phyloP scores from a whole-genome alignment of 1,139 yeast species.

The Yamadazyma pseudoaaseri region DNA sequence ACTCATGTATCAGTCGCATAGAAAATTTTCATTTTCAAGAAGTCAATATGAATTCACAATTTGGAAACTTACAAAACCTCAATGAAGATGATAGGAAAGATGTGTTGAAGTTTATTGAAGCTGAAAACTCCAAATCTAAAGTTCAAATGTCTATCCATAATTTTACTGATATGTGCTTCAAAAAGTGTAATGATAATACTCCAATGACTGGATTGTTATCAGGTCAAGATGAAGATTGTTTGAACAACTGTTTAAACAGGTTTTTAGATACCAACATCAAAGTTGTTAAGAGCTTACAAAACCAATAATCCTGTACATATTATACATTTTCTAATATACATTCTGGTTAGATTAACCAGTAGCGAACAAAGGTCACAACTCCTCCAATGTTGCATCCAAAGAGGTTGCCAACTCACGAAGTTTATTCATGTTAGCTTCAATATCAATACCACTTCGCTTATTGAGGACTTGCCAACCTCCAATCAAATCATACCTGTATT shows the following conservation, averaged over 20 bases:
- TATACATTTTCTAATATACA: too few relatives aligned
- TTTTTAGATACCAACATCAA: slow-evolving; percentile 85
- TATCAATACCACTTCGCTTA: slow-evolving; percentile 6
- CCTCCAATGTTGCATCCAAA: slow-evolving; percentile 5
- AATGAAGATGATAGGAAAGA: slow-evolving; percentile 75
- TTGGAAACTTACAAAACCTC: slow-evolving; percentile 46
- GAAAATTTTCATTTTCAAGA: slow-evolving; percentile 6
- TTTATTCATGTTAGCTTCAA: slow-evolving; percentile 1
- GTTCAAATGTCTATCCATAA: slow-evolving; percentile 83
- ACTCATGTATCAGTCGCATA: slow-evolving; percentile 2
- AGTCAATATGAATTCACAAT: slow-evolving; percentile 6
- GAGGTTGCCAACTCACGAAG: slow-evolving; percentile 6
- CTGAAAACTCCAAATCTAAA: slow-evolving; percentile 84
- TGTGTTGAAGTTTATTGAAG: slow-evolving; percentile 70
- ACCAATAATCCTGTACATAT: slow-evolving; percentile 16
- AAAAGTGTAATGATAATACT: slow-evolving; percentile 66
- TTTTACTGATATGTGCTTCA: slow-evolving; percentile 89
- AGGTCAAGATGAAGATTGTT: slow-evolving; percentile 65
- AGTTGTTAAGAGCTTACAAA: slow-evolving; percentile 61
- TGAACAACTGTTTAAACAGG: slow-evolving; percentile 78
- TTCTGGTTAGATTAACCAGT: too few relatives aligned
- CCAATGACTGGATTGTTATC: slow-evolving; percentile 54
- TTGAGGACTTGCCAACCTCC: slow-evolving; percentile 27
- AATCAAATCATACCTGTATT: slow-evolving; percentile 35
- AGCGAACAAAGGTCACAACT: too few relatives aligned